phyloP scores from a whole-genome alignment of 805 yeast species.

The Myxozyma melibiosi region DNA sequence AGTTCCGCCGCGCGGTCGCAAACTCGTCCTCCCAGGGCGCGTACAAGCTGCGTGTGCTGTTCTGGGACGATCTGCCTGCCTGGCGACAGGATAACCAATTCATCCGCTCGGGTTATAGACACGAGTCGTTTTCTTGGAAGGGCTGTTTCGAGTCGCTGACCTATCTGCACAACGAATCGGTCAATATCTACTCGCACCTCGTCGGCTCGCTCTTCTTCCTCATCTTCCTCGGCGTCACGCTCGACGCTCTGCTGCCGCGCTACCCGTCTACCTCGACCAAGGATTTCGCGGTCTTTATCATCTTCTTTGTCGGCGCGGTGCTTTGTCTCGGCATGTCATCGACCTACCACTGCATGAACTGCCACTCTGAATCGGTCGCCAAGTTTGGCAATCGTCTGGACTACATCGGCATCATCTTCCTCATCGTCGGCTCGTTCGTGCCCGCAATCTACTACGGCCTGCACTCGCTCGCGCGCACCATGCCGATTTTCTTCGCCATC shows the following conservation, averaged over 20 bases:
- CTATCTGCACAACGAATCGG: constrained; percentile 69
- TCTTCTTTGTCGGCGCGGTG: constrained; percentile 61
- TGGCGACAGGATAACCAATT: constrained; percentile 79
- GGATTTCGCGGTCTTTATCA: constrained; percentile 55
- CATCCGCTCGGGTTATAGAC: constrained; percentile 66
- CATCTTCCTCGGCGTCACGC: constrained; percentile 24
- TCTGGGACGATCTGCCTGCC: constrained; percentile 60
- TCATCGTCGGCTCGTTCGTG: constrained; percentile 65
- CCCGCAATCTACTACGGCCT: constrained; percentile 53
- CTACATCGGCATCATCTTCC: constrained; percentile 71
- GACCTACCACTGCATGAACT: constrained; percentile 65
- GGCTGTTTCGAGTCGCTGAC: constrained; percentile 53
- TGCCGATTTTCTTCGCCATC: constrained; percentile 42
- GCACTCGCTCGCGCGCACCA: constrained; percentile 44
- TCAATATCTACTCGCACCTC: constrained; percentile 70
- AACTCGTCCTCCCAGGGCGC: too few species aligned
- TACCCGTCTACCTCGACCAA: constrained; percentile 41
- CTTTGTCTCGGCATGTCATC: constrained; percentile 65
- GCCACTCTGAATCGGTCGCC: constrained; percentile 61
- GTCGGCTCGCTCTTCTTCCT: constrained; percentile 37
- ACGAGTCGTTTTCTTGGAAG: constrained; percentile 52
- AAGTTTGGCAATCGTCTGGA: constrained; percentile 69
- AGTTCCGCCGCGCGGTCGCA: not conserved
- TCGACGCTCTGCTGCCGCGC: constrained; percentile 35
- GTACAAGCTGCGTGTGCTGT: too few species aligned